Evolutionary conservation across 2,329 filamentous ascomycete genomes (phyloP).

Genomic region (Paradendryphiella salina): DNA sequence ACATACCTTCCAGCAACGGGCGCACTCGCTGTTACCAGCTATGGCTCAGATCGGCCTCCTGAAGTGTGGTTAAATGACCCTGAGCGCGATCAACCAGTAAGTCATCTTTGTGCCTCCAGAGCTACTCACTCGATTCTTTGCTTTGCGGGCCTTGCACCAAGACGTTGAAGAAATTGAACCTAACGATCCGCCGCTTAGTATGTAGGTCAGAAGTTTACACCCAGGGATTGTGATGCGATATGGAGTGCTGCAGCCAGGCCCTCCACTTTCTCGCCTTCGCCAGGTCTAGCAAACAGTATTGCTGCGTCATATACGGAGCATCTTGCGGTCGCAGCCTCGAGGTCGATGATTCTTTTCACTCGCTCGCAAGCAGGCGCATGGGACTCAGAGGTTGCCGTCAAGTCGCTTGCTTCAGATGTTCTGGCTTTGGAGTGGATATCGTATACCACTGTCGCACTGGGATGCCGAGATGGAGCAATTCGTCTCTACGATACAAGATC

Average conservation of each 20-base stretch:
- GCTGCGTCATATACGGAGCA: constrained; percentile 30
- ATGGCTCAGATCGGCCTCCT: constrained; percentile 36
- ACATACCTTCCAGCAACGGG: constrained; percentile 34
- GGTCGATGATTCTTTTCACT: constrained; percentile 30
- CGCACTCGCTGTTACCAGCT: constrained; percentile 36
- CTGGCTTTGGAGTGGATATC: constrained; percentile 43
- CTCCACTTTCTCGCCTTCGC: constrained; percentile 14
- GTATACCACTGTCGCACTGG: constrained; percentile 35
- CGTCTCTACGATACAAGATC: constrained; percentile 41
- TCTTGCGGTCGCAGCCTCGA: constrained; percentile 40
- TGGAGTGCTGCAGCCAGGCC: constrained; percentile 35
- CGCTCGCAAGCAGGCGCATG: constrained; percentile 27
- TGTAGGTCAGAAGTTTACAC: constrained; percentile 36
- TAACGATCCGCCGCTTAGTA: constrained; percentile 5
- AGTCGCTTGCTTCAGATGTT: constrained; percentile 32
- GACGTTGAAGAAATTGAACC: background rate
- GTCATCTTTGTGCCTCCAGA: background rate
- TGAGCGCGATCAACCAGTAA: constrained; percentile 26
- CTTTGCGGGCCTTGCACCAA: no score
- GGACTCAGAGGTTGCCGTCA: constrained; percentile 15
- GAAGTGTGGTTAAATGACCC: constrained; percentile 34
- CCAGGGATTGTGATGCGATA: constrained; percentile 30
- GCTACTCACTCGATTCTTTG: no score
- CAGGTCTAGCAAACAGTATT: constrained; percentile 15
- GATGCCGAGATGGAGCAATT: constrained; percentile 41